Base-by-base conservation (phyloP, 1,139 yeast species). In the Meyerozyma guilliermondii region DNA sequence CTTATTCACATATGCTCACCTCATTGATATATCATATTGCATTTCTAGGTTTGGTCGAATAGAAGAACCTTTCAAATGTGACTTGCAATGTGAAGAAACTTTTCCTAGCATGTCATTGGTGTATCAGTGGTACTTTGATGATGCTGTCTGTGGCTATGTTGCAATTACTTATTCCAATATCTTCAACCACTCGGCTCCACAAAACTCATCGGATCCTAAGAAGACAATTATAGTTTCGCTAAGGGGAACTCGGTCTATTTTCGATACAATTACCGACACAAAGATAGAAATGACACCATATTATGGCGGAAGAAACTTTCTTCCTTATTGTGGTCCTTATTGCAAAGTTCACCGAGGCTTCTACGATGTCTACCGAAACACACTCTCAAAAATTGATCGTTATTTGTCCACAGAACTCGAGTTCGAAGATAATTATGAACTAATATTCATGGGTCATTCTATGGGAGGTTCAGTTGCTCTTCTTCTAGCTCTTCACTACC, bases 291-390 rank as follows among this genome's bases (percentile, higher is more conserved):
- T 68, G 68, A 56, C 58, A 1, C 40, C 50, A 0, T 71, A 66
- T 46, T 42, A 58, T 28, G 71, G 60, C 48, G 28, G 53, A 5
- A 61, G 60, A 4, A 38, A 45, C n/a, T 39, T 45, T 2, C 45
- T 68, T 8, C 65, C 64, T 2, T 41, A 44, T 1, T 76, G 81
- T 52, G 61, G 66, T 0, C 40, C 50, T 2, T 52, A 56, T 14
- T 77, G 82, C 50, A 65, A 56, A 45, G 71, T 76, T 0, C 83
- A 78, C 50, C 49, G 60, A 23, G 83, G 82, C 1, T 77, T 77
- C 45, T 58, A 61, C 47, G 55, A 54, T 2, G 62, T 67, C 41
- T 74, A 55, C 48, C 42, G 53, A 8, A 55, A 57, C 39, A 69
- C 76, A 0, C 49, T 74, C 37, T 41, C 40, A 2, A 56, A 54